phyloP scores from a whole-genome alignment of 306 rosid genomes.

The Dryas alaskensis region DNA sequence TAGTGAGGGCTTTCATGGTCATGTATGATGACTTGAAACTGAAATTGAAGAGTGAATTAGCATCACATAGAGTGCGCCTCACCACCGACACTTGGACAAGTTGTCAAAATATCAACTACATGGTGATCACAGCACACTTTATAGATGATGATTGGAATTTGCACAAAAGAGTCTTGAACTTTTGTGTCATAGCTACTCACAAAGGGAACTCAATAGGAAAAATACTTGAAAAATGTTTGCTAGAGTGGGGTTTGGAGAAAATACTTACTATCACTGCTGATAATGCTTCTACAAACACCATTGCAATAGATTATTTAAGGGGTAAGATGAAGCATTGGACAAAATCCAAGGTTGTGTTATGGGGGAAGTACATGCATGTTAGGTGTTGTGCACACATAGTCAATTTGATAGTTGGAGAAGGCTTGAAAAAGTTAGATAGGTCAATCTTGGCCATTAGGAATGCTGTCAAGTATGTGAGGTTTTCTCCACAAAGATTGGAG shows the following conservation, averaged over 20 bases:
- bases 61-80: not conserved
- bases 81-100: not conserved
- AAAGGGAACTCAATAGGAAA: not conserved
- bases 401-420: too few relatives aligned
- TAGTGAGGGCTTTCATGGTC: not conserved
- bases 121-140: too few relatives aligned
- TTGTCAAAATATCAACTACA: not conserved
- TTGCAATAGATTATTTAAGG: not conserved
- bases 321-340: not conserved
- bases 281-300: not conserved
- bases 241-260: not conserved
- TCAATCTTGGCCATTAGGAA: too few relatives aligned
- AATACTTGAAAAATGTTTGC: not conserved
- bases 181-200: not conserved
- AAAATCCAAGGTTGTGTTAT: too few relatives aligned
- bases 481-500: too few relatives aligned
- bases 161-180: not conserved
- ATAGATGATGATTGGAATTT: not conserved
- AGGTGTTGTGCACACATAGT: too few relatives aligned
- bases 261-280: not conserved
- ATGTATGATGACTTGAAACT: not conserved
- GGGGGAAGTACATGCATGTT: too few relatives aligned
- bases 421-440: too few relatives aligned
- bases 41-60: not conserved
- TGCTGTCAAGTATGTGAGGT: too few relatives aligned